Base-by-base conservation (phyloP, 352 stramenopile genomes). In the Phytopythium chamaehyphon region DNA sequence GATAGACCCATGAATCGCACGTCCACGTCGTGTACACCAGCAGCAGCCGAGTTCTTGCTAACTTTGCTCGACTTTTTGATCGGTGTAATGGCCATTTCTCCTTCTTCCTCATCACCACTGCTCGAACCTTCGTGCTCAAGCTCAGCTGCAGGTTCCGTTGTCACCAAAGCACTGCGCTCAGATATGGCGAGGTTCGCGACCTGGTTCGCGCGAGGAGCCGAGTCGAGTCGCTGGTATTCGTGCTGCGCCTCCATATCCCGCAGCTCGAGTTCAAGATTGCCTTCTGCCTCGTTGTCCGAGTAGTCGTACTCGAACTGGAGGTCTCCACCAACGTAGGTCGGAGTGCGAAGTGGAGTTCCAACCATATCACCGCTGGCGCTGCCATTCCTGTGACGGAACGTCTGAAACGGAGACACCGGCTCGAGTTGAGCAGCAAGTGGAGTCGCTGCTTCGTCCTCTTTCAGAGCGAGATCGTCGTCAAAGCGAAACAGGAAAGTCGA, bases 221-320 rank as follows among this genome's bases (percentile, higher is more conserved):
- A 26, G 11, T 52, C 46, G 2, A 52, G 46, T 3, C 21, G 46
- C 31, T 43, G 19, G 14, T 52, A 52, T 15, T 33, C 46, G 26
- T 50, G 28, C 18, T 42, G 37, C 18, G 37, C 37, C 37, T 42
- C 31, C 31, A 52, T 33, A 6, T 52, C 31, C 10, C 26, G n/a
- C 46, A 21, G 3, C n/a, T 28, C 44, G 26, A 18, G 8, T 15
- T 39, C 12, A 14, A 24, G 9, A 9, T 47, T 22, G 14, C 43
- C 18, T 33, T 52, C 46, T 2, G 26, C 31, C 19, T 52, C 46
- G 3, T 21, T 33, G 47, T 88, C 76, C 22, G 71, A 73, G 54
- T 86, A 90, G 49, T 87, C 64, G 57, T 87, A 90, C 28, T 82
- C 69, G 62, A 86, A 76, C 53, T 86, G 71, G 26, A 74, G 55